Percentiles rank a stretch among this genome's conserved stretches.
Conservation (phyloP, 2,329 filamentous ascomycete species). For the Trichoderma polysporum region DNA sequence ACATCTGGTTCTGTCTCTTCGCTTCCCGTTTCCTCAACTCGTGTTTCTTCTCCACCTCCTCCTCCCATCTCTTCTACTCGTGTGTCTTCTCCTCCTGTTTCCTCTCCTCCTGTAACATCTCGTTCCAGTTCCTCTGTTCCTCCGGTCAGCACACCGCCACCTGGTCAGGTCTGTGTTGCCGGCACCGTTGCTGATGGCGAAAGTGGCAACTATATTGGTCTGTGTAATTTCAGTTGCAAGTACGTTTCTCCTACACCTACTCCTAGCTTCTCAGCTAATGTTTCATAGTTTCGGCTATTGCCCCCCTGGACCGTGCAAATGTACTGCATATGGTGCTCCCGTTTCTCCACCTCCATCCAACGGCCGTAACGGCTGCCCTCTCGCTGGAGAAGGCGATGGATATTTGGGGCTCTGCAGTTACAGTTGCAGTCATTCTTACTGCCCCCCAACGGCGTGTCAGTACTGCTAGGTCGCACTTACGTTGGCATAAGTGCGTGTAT, state of each 20-base stretch:
- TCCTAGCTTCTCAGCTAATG: not conserved
- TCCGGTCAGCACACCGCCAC: conserved; percentile 18
- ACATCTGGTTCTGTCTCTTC: conserved; percentile 36
- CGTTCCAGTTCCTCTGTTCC: conserved; percentile 34
- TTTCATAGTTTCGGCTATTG: conserved; percentile 31
- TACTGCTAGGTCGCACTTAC: not conserved
- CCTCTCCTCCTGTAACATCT: not conserved
- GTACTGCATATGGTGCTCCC: conserved; percentile 33
- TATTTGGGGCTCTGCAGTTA: conserved; percentile 49
- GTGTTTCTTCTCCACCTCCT: not conserved
- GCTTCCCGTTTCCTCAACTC: conserved; percentile 2
- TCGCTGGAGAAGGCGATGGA: conserved; percentile 33
- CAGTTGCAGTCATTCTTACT: conserved; percentile 42
- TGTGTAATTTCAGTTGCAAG: conserved; percentile 36
- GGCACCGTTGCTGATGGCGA: conserved; percentile 34
- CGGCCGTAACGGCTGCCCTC: conserved; percentile 36
- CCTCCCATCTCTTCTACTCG: conserved; percentile 16
- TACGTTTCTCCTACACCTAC: not conserved
- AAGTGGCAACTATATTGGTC: conserved; percentile 34
- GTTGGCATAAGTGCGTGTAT: not conserved
- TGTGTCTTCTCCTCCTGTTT: conserved; percentile 15
- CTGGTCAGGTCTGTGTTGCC: conserved; percentile 27
- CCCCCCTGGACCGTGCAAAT: conserved; percentile 36
- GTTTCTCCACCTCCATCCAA: conserved; percentile 29
- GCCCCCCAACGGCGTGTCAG: conserved; percentile 36